Percentiles rank a stretch among this genome's conserved stretches.
These are phyloP conservation scores for Pichia ethanolica DNA, from an alignment of 805 yeast genomes.

Conservation along the genomic window DNA sequence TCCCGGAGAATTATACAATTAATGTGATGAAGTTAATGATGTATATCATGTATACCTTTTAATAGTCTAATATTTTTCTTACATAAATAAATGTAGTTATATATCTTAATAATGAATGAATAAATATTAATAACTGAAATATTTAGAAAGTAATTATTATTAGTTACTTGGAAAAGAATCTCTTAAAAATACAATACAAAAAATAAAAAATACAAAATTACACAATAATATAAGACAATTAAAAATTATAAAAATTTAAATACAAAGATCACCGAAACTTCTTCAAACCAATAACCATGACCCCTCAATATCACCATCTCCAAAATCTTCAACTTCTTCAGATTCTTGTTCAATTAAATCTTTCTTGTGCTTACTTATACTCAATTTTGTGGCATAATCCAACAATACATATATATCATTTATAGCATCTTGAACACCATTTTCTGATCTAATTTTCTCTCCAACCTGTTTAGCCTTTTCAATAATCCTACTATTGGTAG, in stretches of 20 bases:
- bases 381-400: constrained; percentile 63
- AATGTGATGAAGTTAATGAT: too few relatives aligned
- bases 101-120: too few relatives aligned
- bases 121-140: too few relatives aligned
- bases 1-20: too few relatives aligned
- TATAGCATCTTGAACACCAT: constrained; percentile 76
- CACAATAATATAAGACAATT: too few relatives aligned
- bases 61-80: too few relatives aligned
- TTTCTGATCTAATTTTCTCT: constrained; percentile 55
- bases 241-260: neutral
- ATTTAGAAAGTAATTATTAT: too few relatives aligned
- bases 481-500: constrained; percentile 59
- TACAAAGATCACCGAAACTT: neutral
- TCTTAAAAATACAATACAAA: too few relatives aligned
- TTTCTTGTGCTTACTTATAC: constrained; percentile 37
- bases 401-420: constrained; percentile 70
- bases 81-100: too few relatives aligned
- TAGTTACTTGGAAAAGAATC: too few relatives aligned
- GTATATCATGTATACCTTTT: too few relatives aligned
- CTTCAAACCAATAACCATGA: constrained; percentile 25
- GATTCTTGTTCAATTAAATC: constrained; percentile 9
- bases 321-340: constrained; percentile 15
- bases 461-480: constrained; percentile 62
- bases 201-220: too few relatives aligned
- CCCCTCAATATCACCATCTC: constrained; percentile 21